Base-by-base conservation (phyloP, 2,329 filamentous ascomycete genomes). In the Aspergillus spinulosporus region DNA sequence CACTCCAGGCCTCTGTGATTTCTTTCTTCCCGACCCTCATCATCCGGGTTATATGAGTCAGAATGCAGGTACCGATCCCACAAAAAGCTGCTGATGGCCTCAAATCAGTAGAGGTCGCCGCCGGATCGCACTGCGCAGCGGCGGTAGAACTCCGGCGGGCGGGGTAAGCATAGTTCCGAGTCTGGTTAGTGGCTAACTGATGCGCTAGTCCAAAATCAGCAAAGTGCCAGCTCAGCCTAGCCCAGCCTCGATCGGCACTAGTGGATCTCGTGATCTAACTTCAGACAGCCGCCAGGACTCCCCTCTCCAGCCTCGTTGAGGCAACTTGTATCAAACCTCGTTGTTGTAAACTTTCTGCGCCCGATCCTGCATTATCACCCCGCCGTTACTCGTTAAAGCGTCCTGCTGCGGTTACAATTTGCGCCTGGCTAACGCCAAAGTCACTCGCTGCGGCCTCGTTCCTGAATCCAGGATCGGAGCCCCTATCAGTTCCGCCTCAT, bases 261-360 rank as follows among this genome's bases (percentile, higher is more conserved):
- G 59, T 45, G 61, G 34, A 54, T 61, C 69, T 57, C 66, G 68
- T 71, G 68, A 69, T 62, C 56, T 52, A 58, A 60, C 53, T 53
- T 44, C 56, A 55, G 48, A 46, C 53, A 59, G 48, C 53, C 51
- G 53, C 56, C 43, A 21, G 36, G 21, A 28, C 26, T 28, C 31
- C 37, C 48, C 58, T 56, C 62, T 8, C 64, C 65, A 62, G 56
- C 66, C 64, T 70, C 61, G 65, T 66, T 65, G 67, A 69, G 69
- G 69, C 69, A 68, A 71, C 70, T 59, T 59, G 57, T 54, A 29
- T 5, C 26, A 44, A 39, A 26, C 15, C 26, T 44, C n/a, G 21
- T 3, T 5, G n/a, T 26, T 37, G 21, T 6, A 53, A 62, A 56
- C 59, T 47, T 21, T 3, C 50, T 12, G 8, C 50, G 62, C 65